phyloP scores from a whole-genome alignment of 2,329 filamentous ascomycete genomes.

The Stemphylium beticola region DNA sequence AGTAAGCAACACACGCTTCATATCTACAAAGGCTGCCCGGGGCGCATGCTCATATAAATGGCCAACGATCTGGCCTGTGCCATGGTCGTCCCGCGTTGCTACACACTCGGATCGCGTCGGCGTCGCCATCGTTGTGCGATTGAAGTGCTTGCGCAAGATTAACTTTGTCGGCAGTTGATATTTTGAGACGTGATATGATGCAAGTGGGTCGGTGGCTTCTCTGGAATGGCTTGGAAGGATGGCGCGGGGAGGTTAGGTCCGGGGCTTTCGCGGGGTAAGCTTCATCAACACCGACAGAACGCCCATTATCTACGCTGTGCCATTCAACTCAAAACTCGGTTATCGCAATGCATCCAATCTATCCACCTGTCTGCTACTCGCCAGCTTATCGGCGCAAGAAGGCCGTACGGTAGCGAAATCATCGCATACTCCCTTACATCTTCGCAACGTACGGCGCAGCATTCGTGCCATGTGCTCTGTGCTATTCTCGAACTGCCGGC shows the following conservation, averaged over 20 bases:
- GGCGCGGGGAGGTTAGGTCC: slow-evolving; percentile 15
- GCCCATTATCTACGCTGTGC: neutral
- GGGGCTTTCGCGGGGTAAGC: slow-evolving; percentile 15
- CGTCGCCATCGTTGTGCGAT: slow-evolving; percentile 6
- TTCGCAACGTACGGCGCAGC: neutral
- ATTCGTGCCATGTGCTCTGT: slow-evolving; percentile 2
- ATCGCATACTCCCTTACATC: slow-evolving; percentile 7
- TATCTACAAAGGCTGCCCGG: slow-evolving; percentile 5
- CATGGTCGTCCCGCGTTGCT: neutral
- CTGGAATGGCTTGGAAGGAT: slow-evolving; percentile 10
- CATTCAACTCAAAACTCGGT: slow-evolving; percentile 13
- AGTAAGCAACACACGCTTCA: slow-evolving; percentile 7
- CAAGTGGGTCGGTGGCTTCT: slow-evolving; percentile 21
- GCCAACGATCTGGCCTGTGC: slow-evolving; percentile 5
- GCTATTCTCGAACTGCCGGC: slow-evolving; percentile 27
- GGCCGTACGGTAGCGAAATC: neutral
- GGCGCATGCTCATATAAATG: slow-evolving; percentile 16
- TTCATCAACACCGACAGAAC: slow-evolving; percentile 8
- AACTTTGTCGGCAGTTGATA: slow-evolving; percentile 25
- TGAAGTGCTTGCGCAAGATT: slow-evolving; percentile 10
- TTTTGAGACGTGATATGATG: slow-evolving; percentile 13
- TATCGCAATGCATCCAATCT: slow-evolving; percentile 5
- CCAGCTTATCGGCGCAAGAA: neutral
- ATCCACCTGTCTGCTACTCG: neutral
- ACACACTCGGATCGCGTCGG: slow-evolving; percentile 5